Percentiles rank a stretch among this genome's conserved stretches.
phyloP scores from a whole-genome alignment of 2,329 filamentous ascomycete genomes.

The Colletotrichum brevisporum region DNA sequence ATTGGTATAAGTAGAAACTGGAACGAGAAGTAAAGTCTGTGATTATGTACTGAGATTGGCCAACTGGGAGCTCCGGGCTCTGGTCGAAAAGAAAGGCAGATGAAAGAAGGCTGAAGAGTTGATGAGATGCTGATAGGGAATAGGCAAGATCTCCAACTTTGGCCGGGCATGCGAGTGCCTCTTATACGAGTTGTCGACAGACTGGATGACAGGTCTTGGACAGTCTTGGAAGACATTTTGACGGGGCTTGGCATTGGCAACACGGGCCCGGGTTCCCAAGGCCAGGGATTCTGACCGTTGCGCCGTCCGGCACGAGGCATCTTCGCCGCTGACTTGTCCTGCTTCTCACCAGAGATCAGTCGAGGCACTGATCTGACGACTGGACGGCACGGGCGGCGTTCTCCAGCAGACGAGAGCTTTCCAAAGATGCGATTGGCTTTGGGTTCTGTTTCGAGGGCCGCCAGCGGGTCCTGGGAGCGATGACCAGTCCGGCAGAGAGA shows the following conservation, averaged over 20 bases:
- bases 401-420: constrained; percentile 7
- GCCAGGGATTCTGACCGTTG: constrained; percentile 21
- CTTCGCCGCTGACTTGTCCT: constrained; percentile 16
- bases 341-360: constrained; percentile 36
- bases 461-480: constrained; percentile 26
- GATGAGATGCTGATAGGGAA: constrained; percentile 36
- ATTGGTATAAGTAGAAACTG: constrained; percentile 23
- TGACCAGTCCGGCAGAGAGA: constrained; percentile 13
- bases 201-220: constrained; percentile 38
- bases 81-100: constrained; percentile 38
- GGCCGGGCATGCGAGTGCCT: constrained; percentile 29
- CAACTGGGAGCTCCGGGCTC: constrained; percentile 39
- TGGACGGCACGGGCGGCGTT: constrained; percentile 19
- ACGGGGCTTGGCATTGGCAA: constrained; percentile 33
- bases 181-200: constrained; percentile 36
- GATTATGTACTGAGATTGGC: constrained; percentile 23
- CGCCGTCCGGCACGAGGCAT: constrained; percentile 18
- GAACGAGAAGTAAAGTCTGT: constrained; percentile 4
- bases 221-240: constrained; percentile 29
- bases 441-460: constrained; percentile 30
- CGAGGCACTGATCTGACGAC: constrained; percentile 39
- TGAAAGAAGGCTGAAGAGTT: constrained; percentile 33
- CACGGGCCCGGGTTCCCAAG: constrained; percentile 18
- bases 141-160: background rate
- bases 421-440: constrained; percentile 38